Evolutionary conservation across 2,329 filamentous ascomycete species (phyloP).

Genomic region (Simplicillium aogashimaense): DNA sequence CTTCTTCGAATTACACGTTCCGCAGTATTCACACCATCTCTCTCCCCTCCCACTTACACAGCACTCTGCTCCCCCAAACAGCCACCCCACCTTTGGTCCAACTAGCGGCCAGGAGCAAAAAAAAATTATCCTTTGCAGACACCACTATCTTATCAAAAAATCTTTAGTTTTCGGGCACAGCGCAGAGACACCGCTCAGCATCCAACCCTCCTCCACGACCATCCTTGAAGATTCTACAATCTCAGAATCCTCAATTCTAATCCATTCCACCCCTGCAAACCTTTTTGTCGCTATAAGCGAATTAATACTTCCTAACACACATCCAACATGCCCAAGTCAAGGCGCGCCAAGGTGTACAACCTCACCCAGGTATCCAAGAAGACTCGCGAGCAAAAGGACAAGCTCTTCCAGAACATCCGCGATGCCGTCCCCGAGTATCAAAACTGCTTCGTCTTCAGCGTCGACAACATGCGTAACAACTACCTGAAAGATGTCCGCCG

Average conservation of each 20-base stretch:
- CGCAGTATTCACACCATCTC: too few relatives aligned
- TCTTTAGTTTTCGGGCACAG: too few relatives aligned
- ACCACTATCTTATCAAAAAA: too few relatives aligned
- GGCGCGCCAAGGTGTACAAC: conserved; percentile 81
- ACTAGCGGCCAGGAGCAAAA: neutral
- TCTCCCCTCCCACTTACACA: too few relatives aligned
- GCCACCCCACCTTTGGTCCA: neutral
- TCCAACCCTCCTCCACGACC: too few relatives aligned
- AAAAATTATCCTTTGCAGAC: too few relatives aligned
- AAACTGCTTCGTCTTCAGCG: conserved; percentile 84
- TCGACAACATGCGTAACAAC: conserved; percentile 97
- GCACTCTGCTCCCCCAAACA: too few relatives aligned
- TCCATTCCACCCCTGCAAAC: neutral
- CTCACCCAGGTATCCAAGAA: conserved; percentile 90
- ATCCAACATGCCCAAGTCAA: conserved; percentile 83
- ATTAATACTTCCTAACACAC: conserved; percentile 7
- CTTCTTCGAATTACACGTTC: too few relatives aligned
- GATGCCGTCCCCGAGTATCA: conserved; percentile 77
- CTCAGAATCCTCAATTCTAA: neutral
- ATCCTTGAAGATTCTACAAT: too few relatives aligned
- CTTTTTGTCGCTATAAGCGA: conserved; percentile 1
- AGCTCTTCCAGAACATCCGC: conserved; percentile 81
- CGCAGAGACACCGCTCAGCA: too few relatives aligned
- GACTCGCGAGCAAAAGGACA: conserved; percentile 80
- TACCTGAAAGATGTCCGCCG: conserved; percentile 85